These are phyloP conservation scores for Podospora anserina DNA, from an alignment of 495 filamentous ascomycete species.

Conservation along the genomic window DNA sequence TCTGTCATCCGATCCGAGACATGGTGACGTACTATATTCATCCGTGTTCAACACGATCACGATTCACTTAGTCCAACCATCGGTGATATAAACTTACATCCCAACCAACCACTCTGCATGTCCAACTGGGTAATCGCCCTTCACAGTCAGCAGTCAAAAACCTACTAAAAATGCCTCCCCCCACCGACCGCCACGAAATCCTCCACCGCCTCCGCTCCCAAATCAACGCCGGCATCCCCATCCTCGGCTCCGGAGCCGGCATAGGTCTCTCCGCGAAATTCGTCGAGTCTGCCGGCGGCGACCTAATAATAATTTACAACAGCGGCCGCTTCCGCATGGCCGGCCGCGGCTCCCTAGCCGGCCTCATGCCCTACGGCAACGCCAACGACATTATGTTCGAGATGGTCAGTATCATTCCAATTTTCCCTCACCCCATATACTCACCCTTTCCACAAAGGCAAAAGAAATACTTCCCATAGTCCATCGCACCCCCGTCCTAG, in stretches of 20 bases:
- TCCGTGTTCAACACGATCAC: background rate
- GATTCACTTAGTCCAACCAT: background rate
- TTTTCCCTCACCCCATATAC: background rate
- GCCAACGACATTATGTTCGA: conserved; percentile 66
- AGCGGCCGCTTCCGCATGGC: conserved; percentile 72
- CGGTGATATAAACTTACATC: background rate
- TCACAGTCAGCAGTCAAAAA: too few species aligned
- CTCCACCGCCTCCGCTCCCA: conserved; percentile 52
- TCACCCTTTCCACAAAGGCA: conserved; percentile 33
- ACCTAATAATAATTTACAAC: conserved; percentile 72
- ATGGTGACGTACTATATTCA: background rate
- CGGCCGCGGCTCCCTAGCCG: conserved; percentile 64
- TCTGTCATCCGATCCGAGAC: background rate
- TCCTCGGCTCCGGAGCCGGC: conserved; percentile 68
- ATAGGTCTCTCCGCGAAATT: conserved; percentile 71
- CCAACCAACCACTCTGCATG: background rate
- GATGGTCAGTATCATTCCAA: conserved; percentile 47
- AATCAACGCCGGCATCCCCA: conserved; percentile 51
- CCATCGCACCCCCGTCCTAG: conserved; percentile 58
- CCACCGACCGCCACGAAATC: conserved; percentile 52
- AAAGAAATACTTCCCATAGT: conserved; percentile 60
- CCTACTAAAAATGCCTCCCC: conserved; percentile 31
- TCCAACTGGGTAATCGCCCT: background rate
- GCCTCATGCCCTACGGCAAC: conserved; percentile 69
- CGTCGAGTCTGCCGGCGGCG: conserved; percentile 62